Base-by-base conservation (phyloP, 208 protist species). In the Trypanosomatidae sp. region DNA sequence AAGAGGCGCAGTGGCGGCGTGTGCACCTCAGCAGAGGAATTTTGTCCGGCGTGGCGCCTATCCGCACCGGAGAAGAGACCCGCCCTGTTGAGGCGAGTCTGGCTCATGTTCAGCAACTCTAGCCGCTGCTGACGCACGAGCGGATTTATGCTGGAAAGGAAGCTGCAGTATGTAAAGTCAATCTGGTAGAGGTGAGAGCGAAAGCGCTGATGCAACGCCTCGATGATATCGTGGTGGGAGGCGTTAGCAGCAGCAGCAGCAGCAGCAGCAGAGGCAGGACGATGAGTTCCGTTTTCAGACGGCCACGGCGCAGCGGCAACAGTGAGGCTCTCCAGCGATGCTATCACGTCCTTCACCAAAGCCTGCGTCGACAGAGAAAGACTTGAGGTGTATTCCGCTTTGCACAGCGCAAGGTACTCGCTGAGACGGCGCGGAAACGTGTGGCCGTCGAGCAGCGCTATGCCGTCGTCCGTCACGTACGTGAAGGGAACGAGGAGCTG, bases 401-500 rank as follows among this genome's bases (percentile, higher is more conserved):
- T n/a, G n/a, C n/a, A n/a, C n/a, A n/a, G n/a, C n/a, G n/a, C n/a
- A n/a, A n/a, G n/a, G n/a, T n/a, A n/a, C n/a, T n/a, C 60, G 30
- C 58, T 9, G 15, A 85, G 39, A 56, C 74, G 65, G 15, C 52
- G 66, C 13, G 65, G 30, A 53, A 62, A 82, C 66, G 74, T 69
- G 62, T 74, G 72, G 7, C 83, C 86, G 69, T 91, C 80, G 1
- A 91, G 74, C n/a, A 46, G 46, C 22, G 25, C 47, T 2, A 91
- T 52, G 50, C 83, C 81, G n/a, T 30, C 74, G 53, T 84, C 79
- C 22, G 66, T 53, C 39, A 91, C 69, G 62, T 78, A 68, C 15
- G 77, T 83, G 71, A 88, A 91, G 13, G 80, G 69, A 7, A 73
- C 74, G 19, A 91, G 73, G 39, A 91, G 75, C 67, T 91, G 86